Evolutionary conservation across 1,139 yeast species (phyloP), one percentile per base, ranked within the genome.

Genomic region (Scheffersomyces segobiensis): DNA sequence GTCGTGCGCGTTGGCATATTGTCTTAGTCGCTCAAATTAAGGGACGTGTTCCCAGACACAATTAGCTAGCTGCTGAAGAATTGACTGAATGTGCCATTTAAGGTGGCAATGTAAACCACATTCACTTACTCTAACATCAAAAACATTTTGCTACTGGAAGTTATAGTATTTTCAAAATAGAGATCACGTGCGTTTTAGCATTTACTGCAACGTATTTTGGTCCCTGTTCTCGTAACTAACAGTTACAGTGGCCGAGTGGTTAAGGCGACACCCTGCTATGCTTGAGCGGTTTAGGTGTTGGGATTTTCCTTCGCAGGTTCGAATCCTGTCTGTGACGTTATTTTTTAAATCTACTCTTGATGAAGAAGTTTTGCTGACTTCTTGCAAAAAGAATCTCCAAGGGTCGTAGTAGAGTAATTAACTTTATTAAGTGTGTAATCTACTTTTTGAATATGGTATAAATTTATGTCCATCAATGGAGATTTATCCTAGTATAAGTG

Each of bases 241-340:
- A 50, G 73, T 70, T 63, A 66, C 72, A 67, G 73, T 70, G 73
- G 73, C 73, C 73, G 73, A 70, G 73, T 70, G 73, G 73, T 70
- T 70, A 70, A 70, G 73, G 73, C 73, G 73, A 69, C 72, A 61
- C 73, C 73, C 73, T 70, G 73, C 73, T 70, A 69, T 51, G n/a
- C n/a, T n/a, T n/a, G 46, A 65, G 84, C 78, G 72, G 84, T 68
- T 70, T 62, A 87, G 91, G 90, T 86, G 86, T 85, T 87, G 91
- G 88, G 91, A 83, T 85, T 79, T 86, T 84, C 91, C 88, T 84
- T 87, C 91, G 91, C 90, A 87, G 90, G 91, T 87, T 87, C 91
- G 91, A 87, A 87, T 87, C 91, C 90, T 87, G 91, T 86, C 88
- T 84, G 89, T 87, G 85, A 86, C 91, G 91, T 59, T 67, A 71